Evolutionary conservation across 441 rosid species (phyloP).

Genomic region (Brassica balearica): DNA sequence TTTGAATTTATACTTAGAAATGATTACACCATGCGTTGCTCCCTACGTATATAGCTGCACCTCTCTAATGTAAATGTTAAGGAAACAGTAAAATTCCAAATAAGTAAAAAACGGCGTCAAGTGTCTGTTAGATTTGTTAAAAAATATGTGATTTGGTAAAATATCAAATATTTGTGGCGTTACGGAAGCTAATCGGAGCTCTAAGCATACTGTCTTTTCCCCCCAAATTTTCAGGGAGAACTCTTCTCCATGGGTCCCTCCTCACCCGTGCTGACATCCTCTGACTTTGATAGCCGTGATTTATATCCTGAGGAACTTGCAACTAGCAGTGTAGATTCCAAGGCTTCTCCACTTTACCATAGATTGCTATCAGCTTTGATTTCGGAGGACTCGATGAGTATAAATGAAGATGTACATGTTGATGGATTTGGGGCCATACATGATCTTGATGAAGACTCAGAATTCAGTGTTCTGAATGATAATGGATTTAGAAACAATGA

Average conservation of each 20-base stretch:
- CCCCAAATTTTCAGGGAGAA: conserved; percentile 35
- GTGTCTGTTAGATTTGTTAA: conserved; percentile 20
- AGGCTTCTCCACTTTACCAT: not conserved
- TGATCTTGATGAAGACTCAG: conserved; percentile 63
- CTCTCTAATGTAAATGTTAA: conserved; percentile 12
- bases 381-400: conserved; percentile 53
- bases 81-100: not conserved
- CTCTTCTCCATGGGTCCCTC: conserved; percentile 26
- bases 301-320: not conserved
- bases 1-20: conserved; percentile 5
- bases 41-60: conserved; percentile 10
- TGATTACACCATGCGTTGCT: conserved; percentile 8
- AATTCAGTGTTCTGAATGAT: conserved; percentile 57
- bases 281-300: conserved; percentile 13
- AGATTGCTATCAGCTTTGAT: not conserved
- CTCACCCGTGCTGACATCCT: conserved; percentile 21
- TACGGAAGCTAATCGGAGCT: not conserved
- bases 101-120: conserved; percentile 25
- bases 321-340: not conserved
- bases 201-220: not conserved
- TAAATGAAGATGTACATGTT: conserved; percentile 49
- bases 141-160: conserved; percentile 19
- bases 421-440: conserved; percentile 60
- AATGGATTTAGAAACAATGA: conserved; percentile 30
- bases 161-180: conserved; percentile 1